Evolutionary conservation across 495 filamentous ascomycete genomes (phyloP), one percentile per base, ranked within the genome.

Genomic region (Penicillium argentinense): DNA sequence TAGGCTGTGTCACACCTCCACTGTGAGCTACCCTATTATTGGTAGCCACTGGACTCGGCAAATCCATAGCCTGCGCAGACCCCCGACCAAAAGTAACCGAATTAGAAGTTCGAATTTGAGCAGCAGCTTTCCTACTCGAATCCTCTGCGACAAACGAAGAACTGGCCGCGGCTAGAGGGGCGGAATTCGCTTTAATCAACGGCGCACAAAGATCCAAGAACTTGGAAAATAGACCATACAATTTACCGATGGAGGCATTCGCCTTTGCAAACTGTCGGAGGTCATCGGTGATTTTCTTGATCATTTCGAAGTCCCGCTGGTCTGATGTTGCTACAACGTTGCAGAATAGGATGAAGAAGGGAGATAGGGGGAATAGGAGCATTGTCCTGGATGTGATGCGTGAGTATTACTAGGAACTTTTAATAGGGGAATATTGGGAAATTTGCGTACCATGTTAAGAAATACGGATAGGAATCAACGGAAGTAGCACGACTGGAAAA

Each of bases 261-360:
- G 45, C 47, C 19, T 51, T 47, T 16, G 50, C 48, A 32, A 66
- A 66, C 34, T 54, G 63, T 19, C 48, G 49, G 4, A 66, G 44
- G 5, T 62, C 60, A 3, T 58, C 51, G 7, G 62, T 63, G 32
- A 60, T 60, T 1, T 51, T 55, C 11, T 52, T 51, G 40, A 66
- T 63, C 56, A 66, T 57, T 33, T 49, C 43, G 26, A 56, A 67
- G 34, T 68, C 64, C 36, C 53, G 42, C 12, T 49, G 53, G 33
- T 64, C 56, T n/a, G 60, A 61, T 27, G 62, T 60, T 21, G 55
- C 59, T 4, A 68, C 53, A 8, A 68, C 60, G 16, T 68, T 68
- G 28, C 64, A 68, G 32, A 68, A 68, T 1, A 68, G 37, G 8
- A 66, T 55, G 25, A 63, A 68, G 34, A 68, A 68, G 0, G 64